Base-by-base conservation (phyloP, 202 grass and related monocot genomes). In the Schoenoplectus tabernaemontani region DNA sequence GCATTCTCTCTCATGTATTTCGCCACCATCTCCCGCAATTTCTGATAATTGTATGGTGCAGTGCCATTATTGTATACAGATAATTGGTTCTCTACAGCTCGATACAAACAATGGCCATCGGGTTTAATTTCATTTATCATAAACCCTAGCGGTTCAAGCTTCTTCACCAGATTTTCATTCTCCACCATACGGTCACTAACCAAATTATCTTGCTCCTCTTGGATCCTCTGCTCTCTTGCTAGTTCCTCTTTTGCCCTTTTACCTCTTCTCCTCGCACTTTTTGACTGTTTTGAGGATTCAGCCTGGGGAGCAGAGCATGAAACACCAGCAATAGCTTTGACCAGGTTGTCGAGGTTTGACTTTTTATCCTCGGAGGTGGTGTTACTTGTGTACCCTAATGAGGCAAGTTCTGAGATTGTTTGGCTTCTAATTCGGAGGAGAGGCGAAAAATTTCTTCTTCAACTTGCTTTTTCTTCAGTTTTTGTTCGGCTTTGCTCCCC, bases 401-500 rank as follows among this genome's bases (percentile, higher is more conserved):
- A 89, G 77, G 91, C 84, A 86, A 94, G 89, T 46, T 98, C 89
- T 36, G 84, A 59, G 86, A 76, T 75, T 98, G 95, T 64, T 85
- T 92, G 0, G 83, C 87, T 86, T 98, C 87, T 64, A 98, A 84
- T 83, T 92, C 86, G 67, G 85, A 70, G 30, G 84, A 88, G 20
- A 94, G 83, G 53, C 47, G 72, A 81, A 78, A 81, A 66, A 94
- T 88, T 73, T 98, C 86, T 83, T 92, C 91, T 77, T 98, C 95
- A 3, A 94, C 89, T 68, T 92, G 95, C 70, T 98, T 98, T 77
- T 94, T 98, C 88, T 94, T 98, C 12, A 89, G 82, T 79, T 98
- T 98, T 82, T 98, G 91, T 67, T 98, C 91, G 39, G 88, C 95
- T 86, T 98, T 98, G 86, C 91, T 98, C 78, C 95, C 95, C 90